phyloP scores from a whole-genome alignment of 352 stramenopile species.

The Salisapilia sapeloensis region DNA sequence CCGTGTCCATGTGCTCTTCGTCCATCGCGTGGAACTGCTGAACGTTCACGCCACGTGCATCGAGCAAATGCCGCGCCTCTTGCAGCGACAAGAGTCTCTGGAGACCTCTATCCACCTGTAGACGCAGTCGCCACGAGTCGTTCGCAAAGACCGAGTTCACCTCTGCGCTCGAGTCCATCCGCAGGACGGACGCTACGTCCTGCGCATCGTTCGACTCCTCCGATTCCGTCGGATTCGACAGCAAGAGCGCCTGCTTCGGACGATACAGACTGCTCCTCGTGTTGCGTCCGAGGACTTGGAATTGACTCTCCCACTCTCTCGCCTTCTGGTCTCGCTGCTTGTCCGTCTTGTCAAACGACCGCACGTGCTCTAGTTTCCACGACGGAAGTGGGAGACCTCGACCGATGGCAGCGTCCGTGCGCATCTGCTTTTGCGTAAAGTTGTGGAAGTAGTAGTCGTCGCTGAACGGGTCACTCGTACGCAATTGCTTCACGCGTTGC shows the following conservation, averaged over 20 bases:
- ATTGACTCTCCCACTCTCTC: slow-evolving; percentile 54
- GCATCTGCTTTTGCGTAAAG: slow-evolving; percentile 44
- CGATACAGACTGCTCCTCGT: slow-evolving; percentile 64
- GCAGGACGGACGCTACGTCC: slow-evolving; percentile 23
- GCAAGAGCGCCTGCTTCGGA: slow-evolving; percentile 46
- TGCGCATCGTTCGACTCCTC: slow-evolving; percentile 5
- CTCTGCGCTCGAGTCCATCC: slow-evolving; percentile 22
- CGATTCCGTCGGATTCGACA: slow-evolving; percentile 5
- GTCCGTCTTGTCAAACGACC: slow-evolving; percentile 44
- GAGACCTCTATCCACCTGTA: slow-evolving; percentile 55
- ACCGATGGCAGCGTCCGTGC: slow-evolving; percentile 14
- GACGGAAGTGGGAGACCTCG: slow-evolving; percentile 35
- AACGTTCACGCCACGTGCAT: slow-evolving; percentile 69
- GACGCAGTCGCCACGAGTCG: slow-evolving; percentile 49
- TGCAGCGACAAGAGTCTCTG: slow-evolving; percentile 65
- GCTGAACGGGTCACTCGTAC: slow-evolving; percentile 74
- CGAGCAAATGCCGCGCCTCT: slow-evolving; percentile 63
- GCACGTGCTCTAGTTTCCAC: slow-evolving; percentile 74
- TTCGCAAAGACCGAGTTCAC: slow-evolving; percentile 55
- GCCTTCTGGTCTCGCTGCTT: slow-evolving; percentile 44
- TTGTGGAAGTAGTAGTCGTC: slow-evolving; percentile 84
- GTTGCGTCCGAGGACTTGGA: slow-evolving; percentile 61
- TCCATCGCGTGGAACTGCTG: slow-evolving; percentile 76
- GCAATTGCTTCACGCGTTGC: slow-evolving; percentile 74
- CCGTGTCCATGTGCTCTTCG: slow-evolving; percentile 43